Conservation (phyloP, 1,284 basidiomycete genomes). For the Pyrrhoderma noxium region DNA sequence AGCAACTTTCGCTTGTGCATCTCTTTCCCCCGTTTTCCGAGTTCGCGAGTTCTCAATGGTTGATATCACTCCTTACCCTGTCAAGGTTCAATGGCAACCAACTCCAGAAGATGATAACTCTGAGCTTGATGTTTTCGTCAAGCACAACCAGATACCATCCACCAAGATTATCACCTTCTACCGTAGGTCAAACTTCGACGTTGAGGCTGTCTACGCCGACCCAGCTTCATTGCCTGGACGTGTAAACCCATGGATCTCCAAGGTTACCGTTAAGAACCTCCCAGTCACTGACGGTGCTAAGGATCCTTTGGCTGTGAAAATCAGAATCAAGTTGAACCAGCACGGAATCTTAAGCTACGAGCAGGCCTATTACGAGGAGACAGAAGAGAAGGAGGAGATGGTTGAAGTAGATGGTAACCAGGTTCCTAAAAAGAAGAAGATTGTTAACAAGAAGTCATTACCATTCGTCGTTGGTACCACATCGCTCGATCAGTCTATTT, state of each 20-base stretch:
- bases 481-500: constrained; percentile 50
- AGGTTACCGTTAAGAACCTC: constrained; percentile 77
- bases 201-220: constrained; percentile 78
- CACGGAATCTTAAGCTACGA: constrained; percentile 86
- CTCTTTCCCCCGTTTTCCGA: constrained; percentile 92
- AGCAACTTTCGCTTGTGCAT: constrained; percentile 90
- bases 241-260: constrained; percentile 78
- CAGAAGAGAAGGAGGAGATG: constrained; percentile 75
- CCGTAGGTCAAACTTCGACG: constrained; percentile 78
- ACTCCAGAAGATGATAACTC: constrained; percentile 78
- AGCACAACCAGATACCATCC: constrained; percentile 77
- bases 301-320: constrained; percentile 77
- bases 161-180: constrained; percentile 95
- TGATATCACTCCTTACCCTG: constrained; percentile 79
- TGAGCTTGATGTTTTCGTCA: constrained; percentile 81
- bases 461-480: constrained; percentile 59
- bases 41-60: constrained; percentile 86
- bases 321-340: constrained; percentile 81
- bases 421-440: constrained; percentile 74
- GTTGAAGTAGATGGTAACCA: constrained; percentile 49
- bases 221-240: constrained; percentile 62
- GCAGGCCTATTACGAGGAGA: constrained; percentile 74
- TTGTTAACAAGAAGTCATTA: constrained; percentile 77
- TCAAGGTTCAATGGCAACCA: constrained; percentile 82
- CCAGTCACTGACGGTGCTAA: constrained; percentile 48